Percentiles rank a stretch among this genome's conserved stretches.
phyloP scores from a whole-genome alignment of 108 stramenopile species.

The Discostella stelligeroides region DNA sequence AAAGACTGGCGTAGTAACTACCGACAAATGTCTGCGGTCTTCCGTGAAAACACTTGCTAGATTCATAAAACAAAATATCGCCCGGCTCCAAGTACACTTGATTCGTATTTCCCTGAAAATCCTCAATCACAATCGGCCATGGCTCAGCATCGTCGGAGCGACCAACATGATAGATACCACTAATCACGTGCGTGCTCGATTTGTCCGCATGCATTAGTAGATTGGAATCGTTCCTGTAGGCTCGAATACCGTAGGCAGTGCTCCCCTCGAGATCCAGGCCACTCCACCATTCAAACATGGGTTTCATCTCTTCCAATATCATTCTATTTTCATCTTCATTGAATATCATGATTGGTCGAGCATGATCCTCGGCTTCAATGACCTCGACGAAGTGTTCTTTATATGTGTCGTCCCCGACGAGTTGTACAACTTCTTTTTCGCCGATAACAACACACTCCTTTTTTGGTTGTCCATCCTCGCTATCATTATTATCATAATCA shows the following conservation, averaged over 20 bases:
- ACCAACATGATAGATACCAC: slow-evolving; percentile 86
- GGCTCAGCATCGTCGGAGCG: slow-evolving; percentile 73
- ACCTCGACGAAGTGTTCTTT: slow-evolving; percentile 43
- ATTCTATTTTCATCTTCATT: slow-evolving; percentile 21
- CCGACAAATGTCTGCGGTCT: slow-evolving; percentile 55
- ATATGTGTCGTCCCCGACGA: not conserved
- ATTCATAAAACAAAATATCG: slow-evolving; percentile 71
- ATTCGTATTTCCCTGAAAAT: slow-evolving; percentile 56
- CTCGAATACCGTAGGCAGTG: slow-evolving; percentile 74
- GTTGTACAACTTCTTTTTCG: slow-evolving; percentile 3
- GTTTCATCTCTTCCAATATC: slow-evolving; percentile 59
- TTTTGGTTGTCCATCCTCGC: too few species aligned
- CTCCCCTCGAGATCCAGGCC: slow-evolving; percentile 59
- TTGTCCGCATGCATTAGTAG: slow-evolving; percentile 86
- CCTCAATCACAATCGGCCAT: slow-evolving; percentile 79
- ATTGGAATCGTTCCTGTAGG: slow-evolving; percentile 75
- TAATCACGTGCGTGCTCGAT: slow-evolving; percentile 75
- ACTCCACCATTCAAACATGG: slow-evolving; percentile 69
- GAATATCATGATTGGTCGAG: slow-evolving; percentile 38
- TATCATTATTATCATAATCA: too few species aligned
- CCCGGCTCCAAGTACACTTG: slow-evolving; percentile 59
- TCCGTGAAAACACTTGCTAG: slow-evolving; percentile 66
- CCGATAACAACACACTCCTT: slow-evolving; percentile 13
- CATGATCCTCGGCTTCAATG: slow-evolving; percentile 35
- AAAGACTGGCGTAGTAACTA: slow-evolving; percentile 53